A percentile compares a stretch with the other conserved stretches of the same genome.
These are phyloP conservation scores for Sonneratia alba DNA, from an alignment of 345 rosid species.

Conservation along the genomic window DNA sequence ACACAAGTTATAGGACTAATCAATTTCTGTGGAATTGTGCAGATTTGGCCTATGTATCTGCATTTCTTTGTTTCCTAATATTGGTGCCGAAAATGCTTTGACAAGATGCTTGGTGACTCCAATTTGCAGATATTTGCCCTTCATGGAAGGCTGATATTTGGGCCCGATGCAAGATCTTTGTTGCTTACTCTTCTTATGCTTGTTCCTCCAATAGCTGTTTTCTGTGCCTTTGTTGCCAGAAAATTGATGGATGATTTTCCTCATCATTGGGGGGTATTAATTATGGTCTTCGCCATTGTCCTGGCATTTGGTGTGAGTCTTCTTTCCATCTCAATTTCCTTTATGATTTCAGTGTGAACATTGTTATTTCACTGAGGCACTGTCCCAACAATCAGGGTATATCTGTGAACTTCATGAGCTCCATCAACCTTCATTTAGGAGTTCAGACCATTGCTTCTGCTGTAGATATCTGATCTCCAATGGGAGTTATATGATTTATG, in stretches of 20 bases:
- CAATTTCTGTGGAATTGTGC: background rate
- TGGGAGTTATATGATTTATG: background rate
- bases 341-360: constrained; percentile 2
- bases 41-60: background rate
- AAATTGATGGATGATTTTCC: constrained; percentile 64
- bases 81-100: no score
- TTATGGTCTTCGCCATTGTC: constrained; percentile 39
- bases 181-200: constrained; percentile 54
- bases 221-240: constrained; percentile 70
- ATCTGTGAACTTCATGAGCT: background rate
- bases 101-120: background rate
- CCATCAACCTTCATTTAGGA: background rate
- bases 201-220: constrained; percentile 57
- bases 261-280: constrained; percentile 54
- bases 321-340: constrained; percentile 11
- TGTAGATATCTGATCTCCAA: background rate
- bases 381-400: background rate
- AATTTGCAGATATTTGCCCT: constrained; percentile 56
- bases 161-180: constrained; percentile 81
- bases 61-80: background rate
- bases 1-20: background rate
- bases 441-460: background rate
- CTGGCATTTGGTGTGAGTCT: constrained; percentile 49
- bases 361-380: background rate
- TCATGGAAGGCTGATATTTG: constrained; percentile 82